phyloP scores from a whole-genome alignment of 2,329 filamentous ascomycete genomes.

The Fusarium sambucinum region DNA sequence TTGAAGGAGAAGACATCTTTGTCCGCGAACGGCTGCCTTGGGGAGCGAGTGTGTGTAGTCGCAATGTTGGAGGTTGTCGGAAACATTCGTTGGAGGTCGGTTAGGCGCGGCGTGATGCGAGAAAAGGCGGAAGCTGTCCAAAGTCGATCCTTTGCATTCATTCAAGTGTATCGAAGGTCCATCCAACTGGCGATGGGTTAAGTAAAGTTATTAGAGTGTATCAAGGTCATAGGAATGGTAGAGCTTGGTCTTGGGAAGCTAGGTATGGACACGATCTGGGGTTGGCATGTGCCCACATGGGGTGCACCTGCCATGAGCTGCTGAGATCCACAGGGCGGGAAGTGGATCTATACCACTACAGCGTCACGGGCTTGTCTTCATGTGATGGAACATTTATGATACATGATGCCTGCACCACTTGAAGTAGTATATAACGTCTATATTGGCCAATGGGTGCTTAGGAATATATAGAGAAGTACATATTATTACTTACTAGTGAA shows the following conservation, averaged over 20 bases:
- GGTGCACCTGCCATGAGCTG: conserved; percentile 41
- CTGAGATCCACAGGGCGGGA: conserved; percentile 35
- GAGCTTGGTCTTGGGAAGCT: conserved; percentile 24
- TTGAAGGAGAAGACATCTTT: conserved; percentile 48
- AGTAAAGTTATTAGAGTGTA: background rate
- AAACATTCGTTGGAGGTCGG: conserved; percentile 23
- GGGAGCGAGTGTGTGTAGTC: background rate
- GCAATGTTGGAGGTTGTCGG: conserved; percentile 19
- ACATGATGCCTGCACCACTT: background rate
- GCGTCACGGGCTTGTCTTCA: conserved; percentile 35
- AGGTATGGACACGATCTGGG: conserved; percentile 33
- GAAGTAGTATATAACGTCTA: background rate
- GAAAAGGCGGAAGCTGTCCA: background rate
- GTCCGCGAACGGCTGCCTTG: background rate
- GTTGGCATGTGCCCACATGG: conserved; percentile 42
- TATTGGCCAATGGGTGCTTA: background rate
- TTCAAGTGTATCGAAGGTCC: background rate
- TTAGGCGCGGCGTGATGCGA: conserved; percentile 12
- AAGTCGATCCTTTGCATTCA: conserved; percentile 2
- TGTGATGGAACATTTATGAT: conserved; percentile 25
- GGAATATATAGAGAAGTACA: background rate
- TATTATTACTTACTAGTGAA: no score
- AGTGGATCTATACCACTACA: conserved; percentile 30
- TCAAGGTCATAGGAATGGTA: conserved; percentile 19
- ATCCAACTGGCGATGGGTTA: background rate